A percentile compares a stretch with the other conserved stretches of the same genome.
These are phyloP conservation scores for Pichia cephalocereana DNA, from an alignment of 805 yeast species.

Conservation along the genomic window DNA sequence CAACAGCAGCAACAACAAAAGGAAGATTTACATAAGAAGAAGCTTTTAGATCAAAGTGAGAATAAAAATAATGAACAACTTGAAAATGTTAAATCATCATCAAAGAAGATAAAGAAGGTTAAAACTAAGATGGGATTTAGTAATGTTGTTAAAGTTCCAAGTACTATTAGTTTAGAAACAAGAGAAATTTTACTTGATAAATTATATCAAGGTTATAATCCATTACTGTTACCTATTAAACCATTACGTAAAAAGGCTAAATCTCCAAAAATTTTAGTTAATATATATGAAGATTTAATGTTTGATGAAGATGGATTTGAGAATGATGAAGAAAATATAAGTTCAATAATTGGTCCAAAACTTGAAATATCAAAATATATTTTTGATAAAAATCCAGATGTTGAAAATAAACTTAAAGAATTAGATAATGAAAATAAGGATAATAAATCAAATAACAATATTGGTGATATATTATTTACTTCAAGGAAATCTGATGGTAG, in stretches of 20 bases:
- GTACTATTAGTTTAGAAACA: conserved; percentile 24
- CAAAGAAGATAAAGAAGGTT: background rate
- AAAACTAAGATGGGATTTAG: conserved; percentile 24
- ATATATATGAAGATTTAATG: conserved; percentile 23
- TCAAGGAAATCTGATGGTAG: background rate
- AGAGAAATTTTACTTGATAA: conserved; percentile 26
- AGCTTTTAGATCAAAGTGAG: background rate
- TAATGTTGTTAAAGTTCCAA: conserved; percentile 27
- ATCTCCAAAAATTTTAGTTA: conserved; percentile 24
- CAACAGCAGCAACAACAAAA: background rate
- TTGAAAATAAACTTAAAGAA: conserved; percentile 11
- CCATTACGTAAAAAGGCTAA: conserved; percentile 12
- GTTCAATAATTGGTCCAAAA: conserved; percentile 11
- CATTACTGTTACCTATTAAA: conserved; percentile 24
- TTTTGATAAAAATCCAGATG: conserved; percentile 12
- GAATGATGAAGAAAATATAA: conserved; percentile 6
- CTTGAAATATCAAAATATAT: conserved; percentile 14
- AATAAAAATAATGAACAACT: no score
- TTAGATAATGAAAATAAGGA: background rate
- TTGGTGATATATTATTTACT: background rate
- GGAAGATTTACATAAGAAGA: background rate
- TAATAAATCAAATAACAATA: background rate
- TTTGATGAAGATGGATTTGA: conserved; percentile 3
- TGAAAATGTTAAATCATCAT: no score
- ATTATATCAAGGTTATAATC: conserved; percentile 29